Percentiles rank a stretch among this genome's conserved stretches.
Conservation (phyloP, 768 basidiomycete genomes). For the Clathrus columnatus region DNA sequence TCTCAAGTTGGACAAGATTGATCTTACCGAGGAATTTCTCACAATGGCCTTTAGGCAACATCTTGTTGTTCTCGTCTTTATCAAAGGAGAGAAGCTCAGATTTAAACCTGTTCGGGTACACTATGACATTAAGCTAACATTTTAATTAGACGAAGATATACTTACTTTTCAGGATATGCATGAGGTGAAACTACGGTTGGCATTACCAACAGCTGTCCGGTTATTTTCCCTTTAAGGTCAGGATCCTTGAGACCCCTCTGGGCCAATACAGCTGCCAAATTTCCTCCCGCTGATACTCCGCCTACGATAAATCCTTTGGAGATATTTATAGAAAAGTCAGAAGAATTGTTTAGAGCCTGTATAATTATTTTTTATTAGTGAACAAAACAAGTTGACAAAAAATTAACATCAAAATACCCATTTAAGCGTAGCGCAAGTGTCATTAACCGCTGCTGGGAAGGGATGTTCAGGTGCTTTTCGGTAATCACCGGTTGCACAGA, state of each 20-base stretch:
- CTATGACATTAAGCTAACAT: no score
- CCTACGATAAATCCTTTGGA: conserved; percentile 20
- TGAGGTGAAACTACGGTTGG: conserved; percentile 17
- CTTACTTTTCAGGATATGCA: conserved; percentile 17
- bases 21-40: no score
- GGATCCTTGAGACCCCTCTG: conserved; percentile 19
- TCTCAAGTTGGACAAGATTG: no score
- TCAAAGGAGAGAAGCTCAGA: no score
- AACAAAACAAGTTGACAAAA: background rate
- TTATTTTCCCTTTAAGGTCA: conserved; percentile 15
- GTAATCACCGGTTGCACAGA: conserved; percentile 14
- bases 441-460: conserved; percentile 17
- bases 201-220: conserved; percentile 18
- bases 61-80: no score
- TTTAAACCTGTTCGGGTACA: no score
- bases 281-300: conserved; percentile 19
- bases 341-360: conserved; percentile 10
- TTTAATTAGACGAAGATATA: no score
- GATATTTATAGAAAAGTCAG: conserved; percentile 11
- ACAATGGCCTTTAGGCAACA: no score
- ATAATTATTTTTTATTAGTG: background rate
- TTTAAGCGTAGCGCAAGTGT: conserved; percentile 19
- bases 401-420: conserved; percentile 15
- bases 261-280: conserved; percentile 16
- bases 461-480: conserved; percentile 15